A percentile compares a stretch with the other conserved stretches of the same genome.
Conservation (phyloP, 805 yeast species). For the Barnettozyma wickerhamii region DNA sequence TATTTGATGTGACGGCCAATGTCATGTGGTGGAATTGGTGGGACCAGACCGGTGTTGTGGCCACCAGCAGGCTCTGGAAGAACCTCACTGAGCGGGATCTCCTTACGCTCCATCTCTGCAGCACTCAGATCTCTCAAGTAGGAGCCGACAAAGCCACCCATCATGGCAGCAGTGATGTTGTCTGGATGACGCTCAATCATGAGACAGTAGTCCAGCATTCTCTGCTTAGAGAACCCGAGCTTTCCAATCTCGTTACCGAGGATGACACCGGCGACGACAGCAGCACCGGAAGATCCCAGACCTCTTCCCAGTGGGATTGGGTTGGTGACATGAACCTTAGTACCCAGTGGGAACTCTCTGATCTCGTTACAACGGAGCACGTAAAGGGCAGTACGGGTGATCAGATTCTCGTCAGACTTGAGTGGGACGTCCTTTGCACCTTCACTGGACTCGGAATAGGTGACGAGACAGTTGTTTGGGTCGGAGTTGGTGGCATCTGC, state of each 20-base stretch:
- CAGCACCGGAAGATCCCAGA: conserved; percentile 96
- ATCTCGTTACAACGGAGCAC: conserved; percentile 82
- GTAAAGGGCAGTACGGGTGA: conserved; percentile 90
- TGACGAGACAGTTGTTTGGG: conserved; percentile 62
- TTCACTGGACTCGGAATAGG: conserved; percentile 66
- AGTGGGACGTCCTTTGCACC: conserved; percentile 82
- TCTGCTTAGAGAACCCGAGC: conserved; percentile 64
- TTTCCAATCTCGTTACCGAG: conserved; percentile 83
- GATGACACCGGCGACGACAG: conserved; percentile 94
- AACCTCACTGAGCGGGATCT: conserved; percentile 81
- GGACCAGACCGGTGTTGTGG: conserved; percentile 59
- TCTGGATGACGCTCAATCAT: conserved; percentile 99
- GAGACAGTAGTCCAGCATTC: conserved; percentile 90
- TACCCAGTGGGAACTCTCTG: conserved; percentile 76
- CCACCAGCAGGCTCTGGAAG: conserved; percentile 77
- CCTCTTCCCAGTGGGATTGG: conserved; percentile 98
- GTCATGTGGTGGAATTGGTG: conserved; percentile 78
- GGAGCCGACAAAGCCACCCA: conserved; percentile 98
- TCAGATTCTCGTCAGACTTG: conserved; percentile 71
- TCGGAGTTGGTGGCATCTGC: conserved; percentile 48
- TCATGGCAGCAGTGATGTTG: conserved; percentile 97
- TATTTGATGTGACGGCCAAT: conserved; percentile 89
- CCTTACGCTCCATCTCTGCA: conserved; percentile 68
- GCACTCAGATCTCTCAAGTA: conserved; percentile 77
- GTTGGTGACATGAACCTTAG: conserved; percentile 73